Percentiles rank a stretch among this genome's conserved stretches.
These are phyloP conservation scores for Tuctoria greenei DNA, from an alignment of 176 grass and related monocot genomes.

Conservation along the genomic window DNA sequence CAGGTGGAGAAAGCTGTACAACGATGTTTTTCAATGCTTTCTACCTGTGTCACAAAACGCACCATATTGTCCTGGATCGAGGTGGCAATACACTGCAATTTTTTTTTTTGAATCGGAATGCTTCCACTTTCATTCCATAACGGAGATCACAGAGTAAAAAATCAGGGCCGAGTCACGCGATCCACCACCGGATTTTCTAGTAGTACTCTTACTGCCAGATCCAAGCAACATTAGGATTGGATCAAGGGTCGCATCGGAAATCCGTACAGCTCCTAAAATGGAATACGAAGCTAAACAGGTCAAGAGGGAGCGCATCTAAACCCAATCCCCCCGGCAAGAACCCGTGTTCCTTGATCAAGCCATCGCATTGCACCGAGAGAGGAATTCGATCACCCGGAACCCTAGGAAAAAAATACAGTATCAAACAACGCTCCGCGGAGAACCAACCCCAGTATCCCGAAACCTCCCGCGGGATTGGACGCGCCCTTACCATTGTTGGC, in stretches of 20 bases:
- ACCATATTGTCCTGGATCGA: neutral
- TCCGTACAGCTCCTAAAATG: constrained; percentile 13
- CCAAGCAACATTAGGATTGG: neutral
- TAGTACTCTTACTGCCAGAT: neutral
- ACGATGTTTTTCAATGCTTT: neutral
- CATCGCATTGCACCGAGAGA: constrained; percentile 30
- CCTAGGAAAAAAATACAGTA: neutral
- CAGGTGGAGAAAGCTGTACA: neutral
- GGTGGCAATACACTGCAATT: neutral
- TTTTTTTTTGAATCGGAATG: too few relatives aligned
- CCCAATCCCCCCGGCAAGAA: neutral
- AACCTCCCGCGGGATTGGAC: constrained; percentile 17
- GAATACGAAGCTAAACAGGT: neutral
- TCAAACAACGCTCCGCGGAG: neutral
- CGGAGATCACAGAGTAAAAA: too few relatives aligned
- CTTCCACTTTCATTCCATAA: too few relatives aligned
- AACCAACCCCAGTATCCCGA: neutral
- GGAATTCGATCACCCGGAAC: neutral
- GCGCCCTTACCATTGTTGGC: constrained; percentile 33
- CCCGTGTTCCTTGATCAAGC: neutral
- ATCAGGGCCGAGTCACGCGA: neutral
- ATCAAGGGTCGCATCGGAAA: neutral
- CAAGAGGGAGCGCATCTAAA: neutral
- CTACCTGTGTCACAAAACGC: neutral
- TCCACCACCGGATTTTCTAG: neutral